Evolutionary conservation across 371 early-diverging fungal genomes (phyloP), one percentile per base, ranked within the genome.

Genomic region (Circinella umbellata): DNA sequence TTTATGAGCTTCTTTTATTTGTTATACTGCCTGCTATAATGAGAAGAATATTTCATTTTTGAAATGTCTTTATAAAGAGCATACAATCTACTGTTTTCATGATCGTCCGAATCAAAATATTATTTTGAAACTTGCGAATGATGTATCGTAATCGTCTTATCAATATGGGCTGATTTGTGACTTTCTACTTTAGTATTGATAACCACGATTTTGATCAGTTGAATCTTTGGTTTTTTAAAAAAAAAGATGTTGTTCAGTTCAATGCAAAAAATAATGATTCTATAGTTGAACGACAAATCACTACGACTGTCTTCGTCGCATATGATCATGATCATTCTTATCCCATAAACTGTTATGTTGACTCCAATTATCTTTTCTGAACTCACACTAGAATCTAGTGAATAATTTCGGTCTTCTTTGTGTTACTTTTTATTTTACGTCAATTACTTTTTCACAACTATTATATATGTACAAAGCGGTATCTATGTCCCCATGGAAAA

Each of bases 301-400:
- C 85, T 49, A 81, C 82, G 93, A 94, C 64, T 90, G 90, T 51
- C 73, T 83, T 74, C 91, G 91, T 84, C 91, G 89, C 73, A 93
- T n/a, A n/a, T n/a, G n/a, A n/a, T 91, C 46, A 80, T 89, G 18
- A 91, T 94, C 86, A 93, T 92, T 83, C 83, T 84, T 39, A 77
- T 89, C 38, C 83, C 92, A 17, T 93, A 86, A 71, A 75, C 84
- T 51, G 39, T 68, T 59, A 89, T 91, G 64, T 75, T 75, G 61
- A 87, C 89, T 20, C 93, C 95, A 8, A 54, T 89, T 1, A 71
- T 92, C 51, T 81, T 88, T 66, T 89, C 92, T 2, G 83, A 89
- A 17, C 60, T 27, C 27, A 27, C 27, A 27, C 27, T 0, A 2
- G 2, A 27, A 27, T 27, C 27, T 27, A 27, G 27, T n/a, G n/a